A percentile compares a stretch with the other conserved stretches of the same genome.
phyloP scores from a whole-genome alignment of 257 asterid genomes.

The Jasminum sambac region DNA sequence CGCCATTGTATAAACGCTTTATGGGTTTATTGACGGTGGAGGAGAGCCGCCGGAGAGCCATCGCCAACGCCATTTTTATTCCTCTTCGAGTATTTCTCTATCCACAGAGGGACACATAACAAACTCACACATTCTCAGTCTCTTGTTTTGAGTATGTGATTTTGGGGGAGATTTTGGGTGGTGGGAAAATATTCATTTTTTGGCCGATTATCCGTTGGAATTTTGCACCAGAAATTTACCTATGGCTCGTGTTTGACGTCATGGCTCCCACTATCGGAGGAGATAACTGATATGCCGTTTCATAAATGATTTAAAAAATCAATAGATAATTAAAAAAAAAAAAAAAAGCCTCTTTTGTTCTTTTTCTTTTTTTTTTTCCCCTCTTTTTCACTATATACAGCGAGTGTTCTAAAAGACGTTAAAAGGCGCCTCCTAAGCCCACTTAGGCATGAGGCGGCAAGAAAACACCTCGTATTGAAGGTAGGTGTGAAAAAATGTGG shows the following conservation, averaged over 20 bases:
- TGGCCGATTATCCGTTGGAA: neutral
- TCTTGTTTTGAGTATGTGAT: constrained; percentile 23
- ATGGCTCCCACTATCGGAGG: constrained; percentile 1
- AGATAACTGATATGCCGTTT: neutral
- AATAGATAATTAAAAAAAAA: too few species aligned
- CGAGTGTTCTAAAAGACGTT: too few species aligned
- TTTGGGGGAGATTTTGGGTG: constrained; percentile 58
- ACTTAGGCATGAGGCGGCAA: too few species aligned
- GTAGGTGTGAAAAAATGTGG: too few species aligned
- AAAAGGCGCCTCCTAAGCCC: too few species aligned
- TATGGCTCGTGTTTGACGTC: neutral
- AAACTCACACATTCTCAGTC: constrained; percentile 13
- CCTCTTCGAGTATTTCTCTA: constrained; percentile 3
- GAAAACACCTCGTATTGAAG: too few species aligned
- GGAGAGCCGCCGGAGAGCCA: constrained; percentile 79
- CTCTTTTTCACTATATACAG: too few species aligned
- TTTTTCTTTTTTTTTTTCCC: too few species aligned
- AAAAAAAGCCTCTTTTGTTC: too few species aligned
- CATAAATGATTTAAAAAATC: too few species aligned
- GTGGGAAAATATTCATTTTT: constrained; percentile 55
- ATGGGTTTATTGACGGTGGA: constrained; percentile 64
- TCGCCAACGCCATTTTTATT: constrained; percentile 62
- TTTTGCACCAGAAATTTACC: neutral
- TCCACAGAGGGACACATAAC: constrained; percentile 23
- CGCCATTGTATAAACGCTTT: constrained; percentile 53